Base-by-base conservation (phyloP, 805 yeast genomes). In the Debaryomyces prosopidis region DNA sequence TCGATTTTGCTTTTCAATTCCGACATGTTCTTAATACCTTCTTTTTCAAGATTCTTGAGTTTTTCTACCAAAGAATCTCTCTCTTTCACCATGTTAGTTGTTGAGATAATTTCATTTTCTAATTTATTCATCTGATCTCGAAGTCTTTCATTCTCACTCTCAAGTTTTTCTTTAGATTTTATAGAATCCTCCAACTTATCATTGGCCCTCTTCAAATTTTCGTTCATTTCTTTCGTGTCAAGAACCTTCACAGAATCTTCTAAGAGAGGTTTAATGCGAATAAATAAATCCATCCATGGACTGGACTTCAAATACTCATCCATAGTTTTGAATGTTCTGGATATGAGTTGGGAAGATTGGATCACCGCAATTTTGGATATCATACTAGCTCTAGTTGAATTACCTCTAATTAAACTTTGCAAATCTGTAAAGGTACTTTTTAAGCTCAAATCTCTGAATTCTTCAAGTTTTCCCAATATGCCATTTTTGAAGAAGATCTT, bases 281-380 rank as follows among this genome's bases (percentile, higher is more conserved):
- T 71, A 48, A 83, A 82, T 37, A 94, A 69, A 41, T 76, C 79
- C 65, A 87, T 87, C 99, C 99, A 94, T 15, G 87, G 86, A 58
- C 82, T 83, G 9, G 71, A 60, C 7, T 44, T 36, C 38, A 70
- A 65, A 10, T 82, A 59, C 10, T 69, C 65, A 46, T 76, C 73
- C 47, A 84, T 81, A 0, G 73, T 63, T 28, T 68, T 62, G 54
- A 94, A 77, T 35, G 87, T 85, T 43, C 73, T 72, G 42, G 85
- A 81, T 34, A 94, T 66, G 1, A 85, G 71, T 47, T 82, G 82
- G 1, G 94, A 80, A 0, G 97, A 89, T 49, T 84, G 85, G 8
- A 84, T 67, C 46, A 81, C 80, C 42, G 73, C 69, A n/a, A 91
- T 68, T 46, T 77, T 68, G 11, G 65, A 60, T 32, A 73, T 68